A percentile compares a stretch with the other conserved stretches of the same genome.
Evolutionary conservation across 495 filamentous ascomycete species (phyloP).

Genomic region (Monascus purpureus): DNA sequence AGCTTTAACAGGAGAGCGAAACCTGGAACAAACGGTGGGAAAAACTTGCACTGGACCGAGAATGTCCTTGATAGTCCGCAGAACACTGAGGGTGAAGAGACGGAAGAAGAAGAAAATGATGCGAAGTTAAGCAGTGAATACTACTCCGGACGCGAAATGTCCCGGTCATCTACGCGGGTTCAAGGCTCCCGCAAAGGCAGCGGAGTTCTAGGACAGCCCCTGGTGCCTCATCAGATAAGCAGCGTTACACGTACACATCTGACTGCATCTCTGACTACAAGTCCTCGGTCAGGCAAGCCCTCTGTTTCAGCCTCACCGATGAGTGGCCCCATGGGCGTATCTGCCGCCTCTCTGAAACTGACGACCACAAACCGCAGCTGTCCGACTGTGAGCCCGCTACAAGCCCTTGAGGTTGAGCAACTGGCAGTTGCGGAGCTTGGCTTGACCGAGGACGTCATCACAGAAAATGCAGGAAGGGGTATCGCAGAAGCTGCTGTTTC

Average conservation of each 20-base stretch:
- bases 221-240: constrained; percentile 20
- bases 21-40: constrained; percentile 66
- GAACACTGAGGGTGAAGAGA: constrained; percentile 59
- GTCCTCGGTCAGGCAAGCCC: constrained; percentile 24
- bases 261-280: constrained; percentile 27
- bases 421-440: constrained; percentile 72
- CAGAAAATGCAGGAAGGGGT: constrained; percentile 78
- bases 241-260: no score
- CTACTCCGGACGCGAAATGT: constrained; percentile 38
- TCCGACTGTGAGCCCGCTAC: constrained; percentile 67
- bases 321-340: constrained; percentile 13
- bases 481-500: constrained; percentile 71
- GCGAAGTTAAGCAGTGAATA: constrained; percentile 41
- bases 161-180: constrained; percentile 30
- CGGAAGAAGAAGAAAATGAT: constrained; percentile 40
- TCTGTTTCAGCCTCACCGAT: constrained; percentile 24
- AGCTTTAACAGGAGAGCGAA: constrained; percentile 72
- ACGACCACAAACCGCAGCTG: constrained; percentile 55
- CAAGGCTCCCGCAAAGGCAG: constrained; percentile 53
- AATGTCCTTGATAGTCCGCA: constrained; percentile 66
- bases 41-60: constrained; percentile 83
- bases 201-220: constrained; percentile 25
- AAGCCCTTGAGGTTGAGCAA: constrained; percentile 84
- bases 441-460: constrained; percentile 75
- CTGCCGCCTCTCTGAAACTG: constrained; percentile 29